Evolutionary conservation across 148 eudicot species (phyloP).

Genomic region (Polygonum aviculare): DNA sequence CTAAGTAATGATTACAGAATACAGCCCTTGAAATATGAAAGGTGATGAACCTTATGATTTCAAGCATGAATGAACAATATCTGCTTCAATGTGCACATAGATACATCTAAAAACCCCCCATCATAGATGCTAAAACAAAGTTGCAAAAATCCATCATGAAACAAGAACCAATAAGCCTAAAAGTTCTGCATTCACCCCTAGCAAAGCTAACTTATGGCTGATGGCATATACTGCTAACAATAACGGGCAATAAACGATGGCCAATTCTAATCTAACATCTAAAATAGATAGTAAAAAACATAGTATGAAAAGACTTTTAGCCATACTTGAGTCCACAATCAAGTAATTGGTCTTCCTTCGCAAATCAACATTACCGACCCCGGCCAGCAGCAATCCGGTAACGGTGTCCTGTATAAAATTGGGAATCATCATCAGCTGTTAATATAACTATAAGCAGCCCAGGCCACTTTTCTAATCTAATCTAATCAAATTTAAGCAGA

Average conservation of each 20-base stretch:
- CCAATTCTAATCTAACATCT: neutral
- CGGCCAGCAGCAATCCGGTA: slow-evolving; percentile 92
- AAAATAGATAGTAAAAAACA: neutral
- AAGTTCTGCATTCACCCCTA: neutral
- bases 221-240: neutral
- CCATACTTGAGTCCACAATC: slow-evolving; percentile 90
- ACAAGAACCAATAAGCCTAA: neutral
- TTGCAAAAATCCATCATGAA: neutral
- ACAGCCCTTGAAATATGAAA: neutral
- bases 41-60: neutral
- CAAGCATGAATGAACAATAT: neutral
- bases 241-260: neutral
- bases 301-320: neutral
- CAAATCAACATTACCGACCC: slow-evolving; percentile 92
- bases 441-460: neutral
- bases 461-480: neutral
- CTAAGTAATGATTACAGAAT: neutral
- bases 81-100: neutral
- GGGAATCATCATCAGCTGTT: neutral
- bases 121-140: neutral
- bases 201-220: neutral
- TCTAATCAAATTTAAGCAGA: neutral
- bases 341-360: slow-evolving; percentile 97
- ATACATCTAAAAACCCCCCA: neutral
- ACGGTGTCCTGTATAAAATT: slow-evolving; percentile 65